Percentiles rank a stretch among this genome's conserved stretches.
Evolutionary conservation across 2,329 filamentous ascomycete genomes (phyloP).

Genomic region (Aspergillus tamarii): DNA sequence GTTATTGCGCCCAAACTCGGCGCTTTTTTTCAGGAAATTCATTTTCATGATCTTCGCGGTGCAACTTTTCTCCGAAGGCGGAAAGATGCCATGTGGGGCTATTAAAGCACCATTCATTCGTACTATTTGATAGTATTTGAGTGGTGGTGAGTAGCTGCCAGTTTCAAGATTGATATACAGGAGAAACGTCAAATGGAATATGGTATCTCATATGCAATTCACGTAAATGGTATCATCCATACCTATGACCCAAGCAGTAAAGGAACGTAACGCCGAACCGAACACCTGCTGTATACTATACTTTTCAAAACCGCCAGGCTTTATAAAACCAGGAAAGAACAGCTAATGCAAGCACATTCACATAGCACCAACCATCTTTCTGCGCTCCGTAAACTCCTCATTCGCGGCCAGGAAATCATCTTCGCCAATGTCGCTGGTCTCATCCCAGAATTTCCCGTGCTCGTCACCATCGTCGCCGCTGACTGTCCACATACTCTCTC

Average conservation of each 20-base stretch:
- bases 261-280: slow-evolving; percentile 4
- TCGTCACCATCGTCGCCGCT: slow-evolving; percentile 68
- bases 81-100: slow-evolving; percentile 6
- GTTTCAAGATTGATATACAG: background rate
- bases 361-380: slow-evolving; percentile 43
- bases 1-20: slow-evolving; percentile 21
- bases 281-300: slow-evolving; percentile 4
- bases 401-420: slow-evolving; percentile 78
- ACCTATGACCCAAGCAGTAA: background rate
- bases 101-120: background rate
- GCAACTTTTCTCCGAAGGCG: slow-evolving; percentile 25
- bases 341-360: slow-evolving; percentile 2
- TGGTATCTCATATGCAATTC: slow-evolving; percentile 10
- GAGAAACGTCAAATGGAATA: background rate
- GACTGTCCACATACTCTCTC: slow-evolving; percentile 93
- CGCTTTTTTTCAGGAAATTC: slow-evolving; percentile 13
- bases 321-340: background rate
- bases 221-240: slow-evolving; percentile 2
- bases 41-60: slow-evolving; percentile 18
- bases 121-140: background rate
- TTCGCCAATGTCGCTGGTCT: slow-evolving; percentile 81
- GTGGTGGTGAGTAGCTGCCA: background rate
- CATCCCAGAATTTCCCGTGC: slow-evolving; percentile 81
- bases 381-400: slow-evolving; percentile 70
- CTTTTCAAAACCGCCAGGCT: slow-evolving; percentile 8